These are phyloP conservation scores for Mortierella hygrophila DNA, from an alignment of 192 early-diverging fungal genomes.

Conservation along the genomic window DNA sequence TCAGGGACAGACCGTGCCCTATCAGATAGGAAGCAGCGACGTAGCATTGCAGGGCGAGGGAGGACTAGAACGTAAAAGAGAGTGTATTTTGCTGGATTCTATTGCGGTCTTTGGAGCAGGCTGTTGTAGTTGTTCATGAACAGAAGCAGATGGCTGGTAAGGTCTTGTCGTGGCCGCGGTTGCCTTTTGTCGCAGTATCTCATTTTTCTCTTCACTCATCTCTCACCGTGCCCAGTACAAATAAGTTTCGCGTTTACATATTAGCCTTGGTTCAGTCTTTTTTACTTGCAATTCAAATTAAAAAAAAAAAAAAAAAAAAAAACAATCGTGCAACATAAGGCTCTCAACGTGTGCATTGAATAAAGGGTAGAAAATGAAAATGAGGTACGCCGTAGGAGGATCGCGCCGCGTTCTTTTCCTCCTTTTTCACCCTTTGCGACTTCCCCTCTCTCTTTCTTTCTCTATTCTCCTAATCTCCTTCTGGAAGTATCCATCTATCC, in stretches of 20 bases:
- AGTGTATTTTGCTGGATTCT: background rate
- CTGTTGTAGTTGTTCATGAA: background rate
- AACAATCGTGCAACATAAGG: background rate
- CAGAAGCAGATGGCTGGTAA: background rate
- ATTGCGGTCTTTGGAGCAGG: background rate
- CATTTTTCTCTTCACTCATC: background rate
- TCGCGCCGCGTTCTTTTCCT: background rate
- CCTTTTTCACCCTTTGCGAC: background rate
- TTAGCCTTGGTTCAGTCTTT: background rate
- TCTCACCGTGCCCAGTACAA: background rate
- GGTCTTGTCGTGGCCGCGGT: background rate
- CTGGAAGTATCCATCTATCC: background rate
- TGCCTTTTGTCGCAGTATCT: background rate
- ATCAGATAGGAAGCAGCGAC: background rate
- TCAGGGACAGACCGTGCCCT: background rate
- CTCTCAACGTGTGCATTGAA: background rate
- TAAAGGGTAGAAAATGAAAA: background rate
- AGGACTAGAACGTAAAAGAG: background rate
- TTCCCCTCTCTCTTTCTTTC: background rate
- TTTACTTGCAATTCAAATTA: background rate
- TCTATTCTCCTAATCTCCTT: background rate
- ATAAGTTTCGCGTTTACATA: background rate
- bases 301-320: background rate
- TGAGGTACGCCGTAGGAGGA: background rate
- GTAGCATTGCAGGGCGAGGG: background rate